Conservation (phyloP, 2,329 filamentous ascomycete species). For the Aspergillus quadricinctus region DNA sequence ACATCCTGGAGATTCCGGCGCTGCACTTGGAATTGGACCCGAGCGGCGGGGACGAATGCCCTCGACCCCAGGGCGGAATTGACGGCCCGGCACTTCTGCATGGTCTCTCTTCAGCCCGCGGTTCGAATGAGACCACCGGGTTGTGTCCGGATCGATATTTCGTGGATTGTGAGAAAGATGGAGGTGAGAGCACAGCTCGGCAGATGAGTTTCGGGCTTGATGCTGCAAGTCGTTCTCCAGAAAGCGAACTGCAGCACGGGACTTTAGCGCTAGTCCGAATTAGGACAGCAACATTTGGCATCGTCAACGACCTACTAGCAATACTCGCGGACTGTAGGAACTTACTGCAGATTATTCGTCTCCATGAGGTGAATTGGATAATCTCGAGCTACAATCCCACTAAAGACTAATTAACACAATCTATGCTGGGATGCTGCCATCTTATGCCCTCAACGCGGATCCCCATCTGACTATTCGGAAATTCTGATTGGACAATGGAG, state of each 20-base stretch:
- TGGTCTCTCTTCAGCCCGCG: slow-evolving; percentile 32
- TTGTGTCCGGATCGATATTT: slow-evolving; percentile 19
- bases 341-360: background rate
- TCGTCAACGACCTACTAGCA: background rate
- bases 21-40: slow-evolving; percentile 39
- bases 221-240: slow-evolving; percentile 19
- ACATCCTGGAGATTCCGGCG: slow-evolving; percentile 68
- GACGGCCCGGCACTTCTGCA: slow-evolving; percentile 44
- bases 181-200: slow-evolving; percentile 26
- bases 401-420: background rate
- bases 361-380: background rate
- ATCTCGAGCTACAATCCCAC: background rate
- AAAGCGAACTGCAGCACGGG: slow-evolving; percentile 25
- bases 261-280: slow-evolving; percentile 30
- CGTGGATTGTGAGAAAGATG: slow-evolving; percentile 18
- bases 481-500: slow-evolving; percentile 15
- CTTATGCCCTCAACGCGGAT: background rate
- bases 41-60: slow-evolving; percentile 33
- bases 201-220: slow-evolving; percentile 20
- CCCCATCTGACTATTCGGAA: slow-evolving; percentile 21
- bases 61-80: slow-evolving; percentile 39
- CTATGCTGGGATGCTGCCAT: background rate
- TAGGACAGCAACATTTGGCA: slow-evolving; percentile 14
- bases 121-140: slow-evolving; percentile 24
- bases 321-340: background rate